A percentile compares a stretch with the other conserved stretches of the same genome.
These are phyloP conservation scores for Adansonia gregorii DNA, from an alignment of 441 rosid species.

Conservation along the genomic window DNA sequence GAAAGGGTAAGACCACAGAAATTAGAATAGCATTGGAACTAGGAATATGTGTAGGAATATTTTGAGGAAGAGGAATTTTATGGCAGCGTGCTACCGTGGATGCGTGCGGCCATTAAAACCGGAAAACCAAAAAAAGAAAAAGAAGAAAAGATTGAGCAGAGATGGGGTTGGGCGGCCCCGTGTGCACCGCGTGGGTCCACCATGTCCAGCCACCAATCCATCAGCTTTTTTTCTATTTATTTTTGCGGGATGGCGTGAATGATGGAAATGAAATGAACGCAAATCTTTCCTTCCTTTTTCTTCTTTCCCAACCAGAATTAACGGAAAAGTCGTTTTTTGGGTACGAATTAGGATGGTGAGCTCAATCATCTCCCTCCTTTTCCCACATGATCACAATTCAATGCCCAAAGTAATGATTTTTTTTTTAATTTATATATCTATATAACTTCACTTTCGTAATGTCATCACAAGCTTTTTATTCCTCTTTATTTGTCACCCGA, in stretches of 20 bases:
- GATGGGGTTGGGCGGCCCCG: neutral
- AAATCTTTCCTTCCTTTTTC: neutral
- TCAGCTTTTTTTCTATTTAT: neutral
- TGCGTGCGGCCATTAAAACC: neutral
- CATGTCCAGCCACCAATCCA: neutral
- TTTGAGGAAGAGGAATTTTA: neutral
- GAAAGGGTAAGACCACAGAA: neutral
- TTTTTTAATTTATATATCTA: no score
- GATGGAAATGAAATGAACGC: conserved; percentile 4
- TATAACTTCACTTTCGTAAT: neutral
- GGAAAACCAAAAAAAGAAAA: no score
- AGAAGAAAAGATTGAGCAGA: neutral
- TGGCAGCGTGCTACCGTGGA: neutral
- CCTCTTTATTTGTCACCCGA: neutral
- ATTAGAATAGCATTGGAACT: neutral
- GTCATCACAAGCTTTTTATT: neutral
- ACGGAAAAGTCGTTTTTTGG: conserved; percentile 4
- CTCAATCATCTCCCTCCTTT: neutral
- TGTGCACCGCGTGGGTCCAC: conserved; percentile 16
- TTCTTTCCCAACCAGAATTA: conserved; percentile 2
- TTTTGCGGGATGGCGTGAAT: conserved; percentile 13
- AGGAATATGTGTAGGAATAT: neutral
- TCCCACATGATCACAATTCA: conserved; percentile 4
- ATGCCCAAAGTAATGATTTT: neutral
- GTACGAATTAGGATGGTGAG: neutral